Percentiles rank a stretch among this genome's conserved stretches.
Evolutionary conservation across 108 stramenopile genomes (phyloP).

Genomic region (Nannochloropsis gaditana): DNA sequence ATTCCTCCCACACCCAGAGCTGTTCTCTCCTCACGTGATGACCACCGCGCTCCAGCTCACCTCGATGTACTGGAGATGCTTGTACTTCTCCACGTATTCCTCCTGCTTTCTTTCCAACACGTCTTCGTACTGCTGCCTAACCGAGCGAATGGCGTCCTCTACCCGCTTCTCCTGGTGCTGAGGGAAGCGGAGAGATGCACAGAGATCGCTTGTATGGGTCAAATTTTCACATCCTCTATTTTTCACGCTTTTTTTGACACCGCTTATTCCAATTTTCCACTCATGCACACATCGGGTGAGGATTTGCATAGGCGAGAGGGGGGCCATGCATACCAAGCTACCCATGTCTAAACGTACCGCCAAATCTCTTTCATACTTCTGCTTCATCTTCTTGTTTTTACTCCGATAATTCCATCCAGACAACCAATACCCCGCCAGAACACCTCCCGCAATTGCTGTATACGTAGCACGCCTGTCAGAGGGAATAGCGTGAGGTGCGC

Average conservation of each 20-base stretch:
- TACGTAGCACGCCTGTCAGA: conserved; percentile 16
- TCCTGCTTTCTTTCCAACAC: neutral
- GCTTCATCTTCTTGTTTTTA: conserved; percentile 11
- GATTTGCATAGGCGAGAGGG: too few species aligned
- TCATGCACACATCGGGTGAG: too few species aligned
- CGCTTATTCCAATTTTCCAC: too few species aligned
- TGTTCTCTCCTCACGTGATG: too few species aligned
- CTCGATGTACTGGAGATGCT: neutral
- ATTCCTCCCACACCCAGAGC: neutral
- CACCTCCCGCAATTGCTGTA: neutral
- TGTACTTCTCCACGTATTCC: conserved; percentile 20
- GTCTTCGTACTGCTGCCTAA: neutral
- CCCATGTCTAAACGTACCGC: neutral
- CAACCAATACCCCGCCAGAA: conserved; percentile 1
- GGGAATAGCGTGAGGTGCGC: neutral
- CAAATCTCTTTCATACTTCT: neutral
- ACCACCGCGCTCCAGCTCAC: neutral
- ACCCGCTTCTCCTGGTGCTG: conserved; percentile 11
- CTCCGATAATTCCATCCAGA: conserved; percentile 9
- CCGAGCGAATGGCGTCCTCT: neutral
- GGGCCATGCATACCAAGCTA: neutral
- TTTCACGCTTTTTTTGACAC: too few species aligned
- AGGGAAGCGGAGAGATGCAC: neutral
- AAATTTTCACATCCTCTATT: too few species aligned
- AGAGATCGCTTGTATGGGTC: neutral